Percentiles rank a stretch among this genome's conserved stretches.
Evolutionary conservation across 441 rosid genomes (phyloP).

Genomic region (Populus tomentosa): DNA sequence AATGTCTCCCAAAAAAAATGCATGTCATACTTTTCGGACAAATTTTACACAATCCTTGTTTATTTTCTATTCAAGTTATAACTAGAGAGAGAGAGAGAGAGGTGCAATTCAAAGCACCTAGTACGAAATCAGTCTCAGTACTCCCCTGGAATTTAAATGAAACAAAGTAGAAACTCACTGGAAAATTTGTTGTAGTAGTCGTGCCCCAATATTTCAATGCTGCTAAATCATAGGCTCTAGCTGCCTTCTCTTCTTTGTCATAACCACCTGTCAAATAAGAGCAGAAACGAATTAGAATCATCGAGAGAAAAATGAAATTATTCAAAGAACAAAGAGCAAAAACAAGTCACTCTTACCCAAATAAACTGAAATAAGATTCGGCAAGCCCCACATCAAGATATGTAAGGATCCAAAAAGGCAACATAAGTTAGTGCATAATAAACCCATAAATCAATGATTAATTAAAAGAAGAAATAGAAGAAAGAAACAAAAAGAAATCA

Average conservation of each 20-base stretch:
- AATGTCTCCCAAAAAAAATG: slow-evolving; percentile 6
- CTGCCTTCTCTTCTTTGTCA: slow-evolving; percentile 95
- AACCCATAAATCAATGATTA: neutral
- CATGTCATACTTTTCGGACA: slow-evolving; percentile 5
- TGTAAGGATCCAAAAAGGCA: slow-evolving; percentile 13
- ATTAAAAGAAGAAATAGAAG: neutral
- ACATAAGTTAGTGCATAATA: slow-evolving; percentile 17
- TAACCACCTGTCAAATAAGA: slow-evolving; percentile 59
- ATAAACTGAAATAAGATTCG: slow-evolving; percentile 56
- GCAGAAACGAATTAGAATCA: neutral
- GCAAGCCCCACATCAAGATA: slow-evolving; percentile 21
- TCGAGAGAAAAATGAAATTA: slow-evolving; percentile 19
- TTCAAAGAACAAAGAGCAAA: neutral
- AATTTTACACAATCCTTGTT: neutral
- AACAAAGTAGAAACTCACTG: slow-evolving; percentile 34
- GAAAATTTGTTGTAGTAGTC: slow-evolving; percentile 84
- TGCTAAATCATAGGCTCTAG: slow-evolving; percentile 95
- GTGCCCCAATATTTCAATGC: slow-evolving; percentile 98
- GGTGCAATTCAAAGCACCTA: neutral
- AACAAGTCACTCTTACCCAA: slow-evolving; percentile 52
- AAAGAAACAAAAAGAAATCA: neutral
- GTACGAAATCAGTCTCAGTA: neutral
- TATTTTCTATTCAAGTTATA: no score
- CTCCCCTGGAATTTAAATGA: neutral
- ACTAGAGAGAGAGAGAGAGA: neutral